phyloP scores from a whole-genome alignment of 805 yeast genomes.

The Sugiyamaella valdiviana region DNA sequence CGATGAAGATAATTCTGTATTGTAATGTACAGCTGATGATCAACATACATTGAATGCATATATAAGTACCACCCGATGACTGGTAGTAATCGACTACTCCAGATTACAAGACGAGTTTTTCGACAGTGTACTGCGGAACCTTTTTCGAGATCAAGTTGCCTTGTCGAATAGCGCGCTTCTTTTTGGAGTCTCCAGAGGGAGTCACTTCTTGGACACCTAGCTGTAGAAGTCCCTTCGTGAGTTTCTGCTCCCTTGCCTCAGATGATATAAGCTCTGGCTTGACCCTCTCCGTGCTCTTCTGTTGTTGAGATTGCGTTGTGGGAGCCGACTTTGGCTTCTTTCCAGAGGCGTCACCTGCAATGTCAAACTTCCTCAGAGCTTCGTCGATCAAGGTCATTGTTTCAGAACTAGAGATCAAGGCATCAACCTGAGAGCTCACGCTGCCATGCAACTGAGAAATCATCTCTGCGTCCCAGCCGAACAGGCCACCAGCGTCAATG shows the following conservation, averaged over 20 bases:
- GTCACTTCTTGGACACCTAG: constrained; percentile 11
- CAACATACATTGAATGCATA: not conserved
- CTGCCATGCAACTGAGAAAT: constrained; percentile 40
- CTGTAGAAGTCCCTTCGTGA: constrained; percentile 13
- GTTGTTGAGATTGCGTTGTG: constrained; percentile 3
- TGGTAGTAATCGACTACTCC: no score
- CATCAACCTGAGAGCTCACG: constrained; percentile 44
- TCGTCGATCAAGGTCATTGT: constrained; percentile 26
- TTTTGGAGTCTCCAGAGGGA: constrained; percentile 3
- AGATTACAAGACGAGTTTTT: constrained; percentile 26
- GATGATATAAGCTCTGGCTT: constrained; percentile 14
- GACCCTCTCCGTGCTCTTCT: constrained; percentile 2
- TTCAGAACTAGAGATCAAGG: constrained; percentile 23
- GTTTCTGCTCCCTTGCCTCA: constrained; percentile 14
- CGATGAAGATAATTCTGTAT: constrained; percentile 8
- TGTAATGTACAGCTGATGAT: not conserved
- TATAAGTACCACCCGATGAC: no score
- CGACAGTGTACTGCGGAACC: constrained; percentile 31
- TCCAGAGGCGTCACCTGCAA: constrained; percentile 21
- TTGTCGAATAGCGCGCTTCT: constrained; percentile 7
- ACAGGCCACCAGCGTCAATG: constrained; percentile 67
- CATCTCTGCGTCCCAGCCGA: constrained; percentile 53
- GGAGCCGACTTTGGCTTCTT: constrained; percentile 18
- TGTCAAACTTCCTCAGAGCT: constrained; percentile 22
- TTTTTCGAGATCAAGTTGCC: constrained; percentile 19